Evolutionary conservation across 352 stramenopile species (phyloP).

Genomic region (Phytophthora rubi): DNA sequence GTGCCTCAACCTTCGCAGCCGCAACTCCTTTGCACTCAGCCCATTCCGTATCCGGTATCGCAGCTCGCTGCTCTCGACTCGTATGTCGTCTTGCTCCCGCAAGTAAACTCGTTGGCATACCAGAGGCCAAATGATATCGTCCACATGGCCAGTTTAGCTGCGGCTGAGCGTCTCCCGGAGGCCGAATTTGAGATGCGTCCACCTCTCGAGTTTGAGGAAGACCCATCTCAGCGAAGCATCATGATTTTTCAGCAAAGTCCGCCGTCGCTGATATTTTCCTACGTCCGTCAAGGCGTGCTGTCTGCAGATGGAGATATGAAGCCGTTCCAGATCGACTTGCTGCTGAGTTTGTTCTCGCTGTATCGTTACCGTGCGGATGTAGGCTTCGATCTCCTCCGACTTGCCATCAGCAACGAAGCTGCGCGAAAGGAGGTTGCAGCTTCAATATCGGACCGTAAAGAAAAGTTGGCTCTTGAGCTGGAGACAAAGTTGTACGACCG

Average conservation of each 20-base stretch:
- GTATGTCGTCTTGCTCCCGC: slow-evolving; percentile 74
- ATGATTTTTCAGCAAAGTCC: slow-evolving; percentile 81
- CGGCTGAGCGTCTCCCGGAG: slow-evolving; percentile 53
- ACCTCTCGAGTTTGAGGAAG: slow-evolving; percentile 9
- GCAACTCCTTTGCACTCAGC: slow-evolving; percentile 70
- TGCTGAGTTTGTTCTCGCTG: slow-evolving; percentile 84
- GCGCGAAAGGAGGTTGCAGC: slow-evolving; percentile 16
- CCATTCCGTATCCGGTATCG: slow-evolving; percentile 59
- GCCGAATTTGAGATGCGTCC: slow-evolving; percentile 66
- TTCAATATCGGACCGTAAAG: slow-evolving; percentile 45
- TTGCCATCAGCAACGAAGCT: slow-evolving; percentile 32
- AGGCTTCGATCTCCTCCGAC: slow-evolving; percentile 54
- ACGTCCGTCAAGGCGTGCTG: slow-evolving; percentile 53
- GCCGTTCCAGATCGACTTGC: slow-evolving; percentile 71
- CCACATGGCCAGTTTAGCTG: slow-evolving; percentile 47
- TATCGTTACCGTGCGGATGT: slow-evolving; percentile 89
- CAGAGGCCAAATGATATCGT: slow-evolving; percentile 45
- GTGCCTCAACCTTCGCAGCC: slow-evolving; percentile 76
- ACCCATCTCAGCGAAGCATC: slow-evolving; percentile 40
- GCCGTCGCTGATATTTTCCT: slow-evolving; percentile 73
- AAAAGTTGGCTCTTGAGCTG: slow-evolving; percentile 63
- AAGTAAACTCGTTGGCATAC: slow-evolving; percentile 27
- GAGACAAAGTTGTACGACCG: slow-evolving; percentile 81
- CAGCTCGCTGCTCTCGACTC: slow-evolving; percentile 79
- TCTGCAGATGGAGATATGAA: slow-evolving; percentile 34